These are phyloP conservation scores for Tillandsia leiboldiana DNA, from an alignment of 176 grass and related monocot genomes.

Conservation along the genomic window DNA sequence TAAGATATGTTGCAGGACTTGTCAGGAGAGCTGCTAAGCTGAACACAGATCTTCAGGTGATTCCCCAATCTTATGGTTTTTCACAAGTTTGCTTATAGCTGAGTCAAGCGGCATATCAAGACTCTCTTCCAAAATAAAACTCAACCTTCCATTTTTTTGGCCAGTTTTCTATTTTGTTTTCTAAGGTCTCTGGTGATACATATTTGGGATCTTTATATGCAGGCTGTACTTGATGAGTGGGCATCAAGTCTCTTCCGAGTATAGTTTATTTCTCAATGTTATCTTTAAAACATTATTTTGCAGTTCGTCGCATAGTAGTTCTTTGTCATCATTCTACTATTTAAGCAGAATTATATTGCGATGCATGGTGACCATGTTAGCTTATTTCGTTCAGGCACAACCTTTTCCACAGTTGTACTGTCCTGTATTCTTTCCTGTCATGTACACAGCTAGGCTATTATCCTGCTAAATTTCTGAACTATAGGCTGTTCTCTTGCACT, in stretches of 20 bases:
- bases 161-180: constrained; percentile 2
- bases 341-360: too few relatives aligned
- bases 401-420: too few relatives aligned
- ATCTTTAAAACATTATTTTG: constrained; percentile 1
- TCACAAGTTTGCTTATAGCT: neutral
- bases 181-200: constrained; percentile 1
- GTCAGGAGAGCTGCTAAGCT: constrained; percentile 55
- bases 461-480: too few relatives aligned
- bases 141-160: constrained; percentile 10
- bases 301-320: neutral
- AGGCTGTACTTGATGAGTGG: constrained; percentile 97
- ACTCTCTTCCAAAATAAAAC: constrained; percentile 9
- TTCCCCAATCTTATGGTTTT: constrained; percentile 7
- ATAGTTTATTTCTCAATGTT: constrained; percentile 26
- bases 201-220: constrained; percentile 22
- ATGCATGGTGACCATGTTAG: too few relatives aligned
- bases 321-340: neutral
- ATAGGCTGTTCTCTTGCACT: too few relatives aligned
- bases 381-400: too few relatives aligned
- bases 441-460: too few relatives aligned
- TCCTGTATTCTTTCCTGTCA: too few relatives aligned
- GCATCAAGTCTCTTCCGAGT: constrained; percentile 91
- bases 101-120: neutral
- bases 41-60: constrained; percentile 90
- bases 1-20: constrained; percentile 76